Percentiles rank a stretch among this genome's conserved stretches.
Evolutionary conservation across 2,329 filamentous ascomycete species (phyloP).

Genomic region (Shiraia bambusicola): DNA sequence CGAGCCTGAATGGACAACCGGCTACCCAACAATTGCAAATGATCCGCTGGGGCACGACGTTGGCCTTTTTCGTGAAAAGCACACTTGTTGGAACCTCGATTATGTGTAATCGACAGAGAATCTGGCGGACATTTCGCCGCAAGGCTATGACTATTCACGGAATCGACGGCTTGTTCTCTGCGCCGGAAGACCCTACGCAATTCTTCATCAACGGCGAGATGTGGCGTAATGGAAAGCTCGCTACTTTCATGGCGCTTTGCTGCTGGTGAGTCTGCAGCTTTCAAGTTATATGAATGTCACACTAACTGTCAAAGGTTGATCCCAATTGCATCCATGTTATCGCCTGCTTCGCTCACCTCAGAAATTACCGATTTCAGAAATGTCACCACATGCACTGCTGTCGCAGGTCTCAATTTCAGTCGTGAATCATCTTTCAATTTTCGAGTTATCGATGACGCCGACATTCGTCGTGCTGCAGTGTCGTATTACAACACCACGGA

Average conservation of each 20-base stretch:
- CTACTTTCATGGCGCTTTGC: constrained; percentile 39
- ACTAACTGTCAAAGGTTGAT: constrained; percentile 30
- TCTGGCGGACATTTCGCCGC: constrained; percentile 41
- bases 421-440: constrained; percentile 37
- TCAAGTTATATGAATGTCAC: not conserved
- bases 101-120: constrained; percentile 41
- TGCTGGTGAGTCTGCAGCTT: constrained; percentile 29
- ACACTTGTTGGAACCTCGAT: constrained; percentile 39
- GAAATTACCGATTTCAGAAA: constrained; percentile 22
- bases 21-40: constrained; percentile 37
- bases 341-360: constrained; percentile 40
- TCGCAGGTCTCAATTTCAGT: constrained; percentile 37
- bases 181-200: constrained; percentile 38
- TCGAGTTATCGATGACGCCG: constrained; percentile 19
- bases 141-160: constrained; percentile 42
- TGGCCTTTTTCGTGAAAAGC: constrained; percentile 43
- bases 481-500: constrained; percentile 42
- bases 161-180: constrained; percentile 43
- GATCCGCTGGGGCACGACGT: constrained; percentile 40
- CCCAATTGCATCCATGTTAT: constrained; percentile 41
- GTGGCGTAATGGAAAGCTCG: constrained; percentile 39
- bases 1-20: constrained; percentile 29
- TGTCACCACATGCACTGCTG: constrained; percentile 22
- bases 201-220: constrained; percentile 41
- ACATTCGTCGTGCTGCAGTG: constrained; percentile 26